A percentile compares a stretch with the other conserved stretches of the same genome.
Conservation (phyloP, 768 basidiomycete species). For the Solioccasus polychromus region DNA sequence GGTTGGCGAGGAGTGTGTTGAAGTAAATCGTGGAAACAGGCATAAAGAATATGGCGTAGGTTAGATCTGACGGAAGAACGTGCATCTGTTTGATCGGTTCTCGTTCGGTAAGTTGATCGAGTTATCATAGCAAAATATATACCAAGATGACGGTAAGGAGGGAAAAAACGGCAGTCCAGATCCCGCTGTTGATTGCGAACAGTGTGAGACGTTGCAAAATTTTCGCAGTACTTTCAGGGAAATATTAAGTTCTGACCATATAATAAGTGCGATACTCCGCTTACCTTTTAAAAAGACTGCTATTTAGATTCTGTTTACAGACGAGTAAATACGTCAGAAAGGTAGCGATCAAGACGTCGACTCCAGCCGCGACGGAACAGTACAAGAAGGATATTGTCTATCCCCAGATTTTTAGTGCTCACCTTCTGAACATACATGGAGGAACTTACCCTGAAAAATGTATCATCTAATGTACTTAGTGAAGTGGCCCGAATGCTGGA, state of each 20-base stretch:
- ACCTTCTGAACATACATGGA: neutral
- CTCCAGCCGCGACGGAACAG: neutral
- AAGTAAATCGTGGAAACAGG: neutral
- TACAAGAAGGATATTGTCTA: conserved; percentile 1
- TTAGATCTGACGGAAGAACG: neutral
- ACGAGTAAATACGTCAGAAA: conserved; percentile 1
- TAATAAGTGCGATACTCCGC: too few relatives aligned
- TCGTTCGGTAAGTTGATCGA: neutral
- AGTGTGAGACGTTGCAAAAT: conserved; percentile 1
- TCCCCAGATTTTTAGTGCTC: neutral
- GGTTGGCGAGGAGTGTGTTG: neutral
- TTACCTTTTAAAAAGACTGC: conserved; percentile 2
- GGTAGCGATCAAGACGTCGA: neutral
- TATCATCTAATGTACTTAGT: neutral
- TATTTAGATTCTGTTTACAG: neutral
- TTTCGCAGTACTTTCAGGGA: neutral
- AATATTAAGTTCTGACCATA: neutral
- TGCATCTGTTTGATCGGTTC: neutral
- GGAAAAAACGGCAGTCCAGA: conserved; percentile 3
- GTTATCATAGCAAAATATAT: neutral
- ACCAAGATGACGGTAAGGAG: conserved; percentile 2
- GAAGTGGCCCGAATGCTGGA: neutral
- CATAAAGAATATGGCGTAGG: neutral
- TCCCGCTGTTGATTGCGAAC: conserved; percentile 2
- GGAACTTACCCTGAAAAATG: neutral